Evolutionary conservation across 2,329 filamentous ascomycete genomes (phyloP), one percentile per base, ranked within the genome.

Genomic region (Venturia oleaginea): DNA sequence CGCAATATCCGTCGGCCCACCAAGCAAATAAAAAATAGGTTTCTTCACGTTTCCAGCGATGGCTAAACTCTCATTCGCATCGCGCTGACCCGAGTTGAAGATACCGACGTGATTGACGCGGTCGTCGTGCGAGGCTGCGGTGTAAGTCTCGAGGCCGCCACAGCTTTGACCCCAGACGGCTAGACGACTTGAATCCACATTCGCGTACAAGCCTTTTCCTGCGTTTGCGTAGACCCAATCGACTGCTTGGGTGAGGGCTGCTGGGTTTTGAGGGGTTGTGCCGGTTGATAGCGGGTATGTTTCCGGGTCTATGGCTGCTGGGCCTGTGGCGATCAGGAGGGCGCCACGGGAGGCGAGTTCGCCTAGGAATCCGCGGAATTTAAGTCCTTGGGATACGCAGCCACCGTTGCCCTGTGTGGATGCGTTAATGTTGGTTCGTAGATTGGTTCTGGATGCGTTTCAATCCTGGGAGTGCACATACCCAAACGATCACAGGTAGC

Each of bases 171-270:
- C 61, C 17, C 62, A 62, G 4, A 38, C 63, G 11, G 63, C 63
- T 30, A 65, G 1, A 10, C 42, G 34, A 19, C 34, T 30, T 37
- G 17, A 22, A 30, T 65, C 63, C 3, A 63, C 63, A 22, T 51
- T 54, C 3, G 40, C 27, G 8, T 34, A 55, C 34, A 27, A 4
- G 3, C 63, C 63, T 27, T 40, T 65, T 11, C 63, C 63, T 13
- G 63, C 63, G 63, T 63, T 63, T 40, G 65, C 42, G 8, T 38
- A 4, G 19, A 55, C 30, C 57, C 57, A 65, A 27, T 65, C 61
- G 48, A 62, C 22, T 11, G 60, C 60, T 30, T 61, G 32, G 1
- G 38, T 27, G 24, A 61, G 59, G 15, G 59, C 59, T 24, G 13
- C 32, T 30, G 59, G 59, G 17, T 61, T 61, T 6, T 61, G 30